Conservation (phyloP, 257 asterid species). For the Solanum tarijense region DNA sequence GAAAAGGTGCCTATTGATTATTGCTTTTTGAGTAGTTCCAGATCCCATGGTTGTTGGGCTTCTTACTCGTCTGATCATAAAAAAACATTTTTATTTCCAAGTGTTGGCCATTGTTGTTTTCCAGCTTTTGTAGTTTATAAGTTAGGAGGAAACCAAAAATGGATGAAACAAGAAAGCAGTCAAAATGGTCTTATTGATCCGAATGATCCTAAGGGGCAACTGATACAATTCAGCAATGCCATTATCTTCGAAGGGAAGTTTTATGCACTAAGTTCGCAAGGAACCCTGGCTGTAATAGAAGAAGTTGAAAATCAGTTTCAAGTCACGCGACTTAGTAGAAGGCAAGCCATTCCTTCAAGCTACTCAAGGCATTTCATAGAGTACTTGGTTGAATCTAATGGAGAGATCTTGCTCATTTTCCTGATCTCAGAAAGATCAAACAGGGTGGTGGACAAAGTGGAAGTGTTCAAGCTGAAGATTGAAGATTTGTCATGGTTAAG, state of each 20-base stretch:
- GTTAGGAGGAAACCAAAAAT: background rate
- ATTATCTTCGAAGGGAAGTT: slow-evolving; percentile 18
- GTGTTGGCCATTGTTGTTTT: background rate
- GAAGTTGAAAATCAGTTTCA: slow-evolving; percentile 6
- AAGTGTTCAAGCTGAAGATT: slow-evolving; percentile 11
- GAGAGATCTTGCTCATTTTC: slow-evolving; percentile 22
- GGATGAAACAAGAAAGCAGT: slow-evolving; percentile 12
- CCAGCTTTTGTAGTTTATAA: slow-evolving; percentile 5
- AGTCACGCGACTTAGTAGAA: slow-evolving; percentile 9
- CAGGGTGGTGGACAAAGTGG: slow-evolving; percentile 10
- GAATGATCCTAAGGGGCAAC: background rate
- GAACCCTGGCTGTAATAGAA: slow-evolving; percentile 20
- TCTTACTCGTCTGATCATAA: background rate
- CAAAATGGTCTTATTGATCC: slow-evolving; percentile 8
- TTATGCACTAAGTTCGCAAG: slow-evolving; percentile 25
- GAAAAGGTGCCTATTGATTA: background rate
- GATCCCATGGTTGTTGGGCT: background rate
- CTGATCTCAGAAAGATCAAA: slow-evolving; percentile 9
- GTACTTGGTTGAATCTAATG: slow-evolving; percentile 16
- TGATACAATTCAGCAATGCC: slow-evolving; percentile 17
- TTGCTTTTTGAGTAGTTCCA: background rate
- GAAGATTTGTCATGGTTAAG: slow-evolving; percentile 1
- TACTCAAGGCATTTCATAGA: slow-evolving; percentile 17
- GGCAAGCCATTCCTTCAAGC: slow-evolving; percentile 12
- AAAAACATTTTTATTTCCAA: background rate